Evolutionary conservation across 371 early-diverging fungal genomes (phyloP).

Genomic region (Syncephalastrum sp.): DNA sequence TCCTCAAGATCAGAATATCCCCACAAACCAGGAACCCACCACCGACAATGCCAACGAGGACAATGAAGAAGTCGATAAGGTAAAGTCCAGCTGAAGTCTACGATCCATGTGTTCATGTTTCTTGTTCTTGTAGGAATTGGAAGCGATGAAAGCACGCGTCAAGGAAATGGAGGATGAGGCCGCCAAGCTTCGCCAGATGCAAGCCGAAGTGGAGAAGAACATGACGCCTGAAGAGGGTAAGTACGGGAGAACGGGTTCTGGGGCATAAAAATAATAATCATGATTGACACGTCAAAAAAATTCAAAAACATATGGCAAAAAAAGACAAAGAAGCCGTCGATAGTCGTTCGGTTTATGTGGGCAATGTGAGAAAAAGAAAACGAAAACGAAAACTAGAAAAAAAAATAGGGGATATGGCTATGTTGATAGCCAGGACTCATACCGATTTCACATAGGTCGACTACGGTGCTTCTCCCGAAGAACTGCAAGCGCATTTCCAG

Average conservation of each 20-base stretch:
- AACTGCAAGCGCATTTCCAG: constrained; percentile 95
- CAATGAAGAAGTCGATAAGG: constrained; percentile 38
- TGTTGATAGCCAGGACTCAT: constrained; percentile 1
- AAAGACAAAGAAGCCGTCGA: constrained; percentile 85
- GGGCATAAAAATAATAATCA: constrained; percentile 10
- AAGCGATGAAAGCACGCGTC: constrained; percentile 86
- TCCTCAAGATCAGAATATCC: not conserved
- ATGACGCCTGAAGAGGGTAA: constrained; percentile 66
- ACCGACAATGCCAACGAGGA: constrained; percentile 10
- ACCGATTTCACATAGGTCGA: constrained; percentile 65
- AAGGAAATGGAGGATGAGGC: constrained; percentile 95
- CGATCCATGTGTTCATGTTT: not conserved
- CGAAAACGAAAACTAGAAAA: not conserved
- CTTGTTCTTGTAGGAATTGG: constrained; percentile 55
- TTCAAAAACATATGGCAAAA: constrained; percentile 4
- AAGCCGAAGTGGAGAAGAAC: constrained; percentile 85
- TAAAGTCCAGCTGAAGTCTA: constrained; percentile 5
- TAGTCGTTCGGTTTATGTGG: constrained; percentile 91
- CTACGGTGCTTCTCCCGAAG: constrained; percentile 93
- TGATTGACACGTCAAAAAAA: constrained; percentile 1
- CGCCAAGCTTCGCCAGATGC: constrained; percentile 90
- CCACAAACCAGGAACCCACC: constrained; percentile 7
- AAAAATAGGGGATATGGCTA: constrained; percentile 1
- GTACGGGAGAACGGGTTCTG: constrained; percentile 3
- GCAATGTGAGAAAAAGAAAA: constrained; percentile 69